phyloP scores from a whole-genome alignment of 768 basidiomycete species.

The Leucocoprinus birnbaumii region DNA sequence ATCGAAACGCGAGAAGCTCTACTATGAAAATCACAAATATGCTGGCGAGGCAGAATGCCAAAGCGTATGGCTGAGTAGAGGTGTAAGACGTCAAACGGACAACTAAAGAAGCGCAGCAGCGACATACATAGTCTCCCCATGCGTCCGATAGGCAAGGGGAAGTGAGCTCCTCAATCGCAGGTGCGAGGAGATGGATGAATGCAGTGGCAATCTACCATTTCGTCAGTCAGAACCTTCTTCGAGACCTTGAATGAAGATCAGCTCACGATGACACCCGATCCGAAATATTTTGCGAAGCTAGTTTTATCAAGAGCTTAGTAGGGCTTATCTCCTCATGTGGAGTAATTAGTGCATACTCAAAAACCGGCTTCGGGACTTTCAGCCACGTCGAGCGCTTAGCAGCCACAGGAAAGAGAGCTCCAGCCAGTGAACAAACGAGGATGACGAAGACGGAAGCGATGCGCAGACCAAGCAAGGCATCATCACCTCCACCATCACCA shows the following conservation, averaged over 20 bases:
- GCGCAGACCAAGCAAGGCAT: slow-evolving; percentile 49
- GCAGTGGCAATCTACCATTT: slow-evolving; percentile 75
- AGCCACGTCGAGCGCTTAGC: slow-evolving; percentile 49
- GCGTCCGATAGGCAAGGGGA: slow-evolving; percentile 65
- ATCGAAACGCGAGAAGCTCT: slow-evolving; percentile 85
- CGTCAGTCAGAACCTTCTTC: slow-evolving; percentile 3
- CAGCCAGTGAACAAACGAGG: slow-evolving; percentile 52
- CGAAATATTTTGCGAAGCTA: slow-evolving; percentile 88
- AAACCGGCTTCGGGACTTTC: slow-evolving; percentile 55
- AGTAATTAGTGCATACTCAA: slow-evolving; percentile 56
- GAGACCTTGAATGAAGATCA: not conserved
- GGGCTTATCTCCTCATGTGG: not conserved
- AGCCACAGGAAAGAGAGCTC: slow-evolving; percentile 72
- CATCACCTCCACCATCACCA: slow-evolving; percentile 48
- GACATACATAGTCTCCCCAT: slow-evolving; percentile 71
- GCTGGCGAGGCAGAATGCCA: slow-evolving; percentile 77
- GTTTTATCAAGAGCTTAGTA: not conserved
- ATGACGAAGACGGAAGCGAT: slow-evolving; percentile 78
- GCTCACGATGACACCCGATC: slow-evolving; percentile 82
- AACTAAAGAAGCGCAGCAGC: slow-evolving; percentile 24
- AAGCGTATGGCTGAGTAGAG: slow-evolving; percentile 64
- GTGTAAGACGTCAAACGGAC: not conserved
- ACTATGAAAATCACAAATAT: slow-evolving; percentile 83
- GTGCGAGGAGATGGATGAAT: slow-evolving; percentile 79
- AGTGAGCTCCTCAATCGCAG: slow-evolving; percentile 66